Conservation (phyloP, 495 filamentous ascomycete species). For the Aspergillus wentii region DNA sequence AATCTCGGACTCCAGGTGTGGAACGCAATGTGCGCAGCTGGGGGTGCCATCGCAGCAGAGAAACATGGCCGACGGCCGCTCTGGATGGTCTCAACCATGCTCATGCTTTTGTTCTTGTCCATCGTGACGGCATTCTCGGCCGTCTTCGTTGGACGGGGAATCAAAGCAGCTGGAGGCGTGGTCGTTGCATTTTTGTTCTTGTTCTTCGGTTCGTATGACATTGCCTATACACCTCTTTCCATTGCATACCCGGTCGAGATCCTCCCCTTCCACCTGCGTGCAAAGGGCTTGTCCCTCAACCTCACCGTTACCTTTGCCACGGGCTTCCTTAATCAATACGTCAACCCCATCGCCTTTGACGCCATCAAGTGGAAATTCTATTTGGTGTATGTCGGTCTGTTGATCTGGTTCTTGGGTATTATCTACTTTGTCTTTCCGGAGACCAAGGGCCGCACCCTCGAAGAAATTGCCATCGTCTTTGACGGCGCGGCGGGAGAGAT, state of each 20-base stretch:
- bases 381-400: constrained; percentile 29
- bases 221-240: constrained; percentile 56
- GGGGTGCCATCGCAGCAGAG: constrained; percentile 50
- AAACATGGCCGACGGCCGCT: constrained; percentile 49
- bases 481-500: no score
- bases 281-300: constrained; percentile 65
- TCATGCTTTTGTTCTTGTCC: constrained; percentile 48
- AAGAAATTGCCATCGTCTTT: constrained; percentile 24
- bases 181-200: constrained; percentile 59
- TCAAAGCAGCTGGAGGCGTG: constrained; percentile 43
- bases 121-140: constrained; percentile 32
- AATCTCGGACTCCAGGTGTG: constrained; percentile 15
- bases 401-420: constrained; percentile 20
- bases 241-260: constrained; percentile 63
- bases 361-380: constrained; percentile 35
- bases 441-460: constrained; percentile 24
- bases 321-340: constrained; percentile 14
- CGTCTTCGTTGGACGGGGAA: no score
- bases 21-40: constrained; percentile 43
- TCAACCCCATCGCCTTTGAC: constrained; percentile 30
- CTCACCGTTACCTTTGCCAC: neutral
- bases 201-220: constrained; percentile 52
- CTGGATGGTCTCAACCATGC: constrained; percentile 52
- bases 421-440: constrained; percentile 27
- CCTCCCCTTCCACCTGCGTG: constrained; percentile 59